Percentiles rank a stretch among this genome's conserved stretches.
phyloP scores from a whole-genome alignment of 1,139 yeast species.

The Yarrowia galli region DNA sequence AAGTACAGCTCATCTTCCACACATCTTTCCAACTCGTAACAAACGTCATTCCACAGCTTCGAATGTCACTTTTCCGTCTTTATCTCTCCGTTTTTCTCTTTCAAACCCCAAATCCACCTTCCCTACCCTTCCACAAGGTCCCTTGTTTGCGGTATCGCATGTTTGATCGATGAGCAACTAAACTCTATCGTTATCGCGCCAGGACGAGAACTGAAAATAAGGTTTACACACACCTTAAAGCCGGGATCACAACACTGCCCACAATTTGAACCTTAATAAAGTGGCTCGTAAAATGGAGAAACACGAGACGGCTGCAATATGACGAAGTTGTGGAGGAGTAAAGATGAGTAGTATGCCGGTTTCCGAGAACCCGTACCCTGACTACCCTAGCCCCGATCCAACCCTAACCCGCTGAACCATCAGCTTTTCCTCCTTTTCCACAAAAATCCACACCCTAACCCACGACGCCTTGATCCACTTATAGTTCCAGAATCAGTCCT shows the following conservation, averaged over 20 bases:
- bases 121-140: background rate
- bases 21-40: background rate
- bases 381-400: background rate
- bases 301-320: background rate
- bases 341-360: background rate
- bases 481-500: background rate
- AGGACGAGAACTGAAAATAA: background rate
- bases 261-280: background rate
- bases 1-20: background rate
- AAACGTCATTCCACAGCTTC: background rate
- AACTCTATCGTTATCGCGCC: conserved; percentile 34
- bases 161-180: conserved; percentile 34
- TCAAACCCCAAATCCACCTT: background rate
- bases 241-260: background rate
- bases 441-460: background rate
- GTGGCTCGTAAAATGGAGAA: background rate
- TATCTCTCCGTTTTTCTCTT: background rate
- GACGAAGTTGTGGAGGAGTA: too few species aligned
- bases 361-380: too few species aligned
- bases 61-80: background rate
- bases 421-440: background rate
- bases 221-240: too few species aligned
- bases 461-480: conserved; percentile 2
- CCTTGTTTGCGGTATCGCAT: conserved; percentile 12
- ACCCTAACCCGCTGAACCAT: background rate